phyloP scores from a whole-genome alignment of 78 protist genomes.

The Dictyostelium firmibasis region DNA sequence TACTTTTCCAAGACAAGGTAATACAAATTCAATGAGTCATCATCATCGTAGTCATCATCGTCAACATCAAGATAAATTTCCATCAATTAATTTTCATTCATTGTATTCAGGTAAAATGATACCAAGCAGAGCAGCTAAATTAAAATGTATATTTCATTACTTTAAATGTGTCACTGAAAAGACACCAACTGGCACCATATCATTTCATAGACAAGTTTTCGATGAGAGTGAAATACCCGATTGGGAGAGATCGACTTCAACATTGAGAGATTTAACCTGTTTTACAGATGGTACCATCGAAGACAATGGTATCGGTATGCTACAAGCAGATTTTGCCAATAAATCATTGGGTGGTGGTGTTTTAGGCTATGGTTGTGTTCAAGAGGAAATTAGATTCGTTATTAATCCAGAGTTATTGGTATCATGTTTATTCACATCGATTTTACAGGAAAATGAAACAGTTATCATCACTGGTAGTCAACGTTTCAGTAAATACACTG shows the following conservation, averaged over 20 bases:
- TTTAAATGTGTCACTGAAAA: slow-evolving; percentile 20
- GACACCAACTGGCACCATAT: slow-evolving; percentile 35
- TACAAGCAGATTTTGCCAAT: slow-evolving; percentile 91
- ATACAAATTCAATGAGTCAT: too few species aligned
- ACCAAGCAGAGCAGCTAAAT: slow-evolving; percentile 38
- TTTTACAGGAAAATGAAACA: slow-evolving; percentile 73
- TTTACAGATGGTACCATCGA: slow-evolving; percentile 70
- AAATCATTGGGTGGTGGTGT: slow-evolving; percentile 91
- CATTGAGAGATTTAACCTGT: slow-evolving; percentile 29
- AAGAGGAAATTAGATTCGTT: slow-evolving; percentile 89
- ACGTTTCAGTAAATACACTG: slow-evolving; percentile 73
- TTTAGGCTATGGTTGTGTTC: slow-evolving; percentile 88
- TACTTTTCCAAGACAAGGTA: slow-evolving; percentile 76
- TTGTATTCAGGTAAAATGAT: slow-evolving; percentile 37
- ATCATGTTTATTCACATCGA: slow-evolving; percentile 51
- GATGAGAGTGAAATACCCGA: slow-evolving; percentile 50
- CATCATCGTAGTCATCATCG: neutral
- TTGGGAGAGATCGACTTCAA: slow-evolving; percentile 48
- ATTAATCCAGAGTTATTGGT: slow-evolving; percentile 81
- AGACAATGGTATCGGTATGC: slow-evolving; percentile 43
- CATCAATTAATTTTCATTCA: slow-evolving; percentile 62
- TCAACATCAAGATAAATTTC: neutral
- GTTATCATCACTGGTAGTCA: slow-evolving; percentile 80
- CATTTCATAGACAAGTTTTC: slow-evolving; percentile 73
- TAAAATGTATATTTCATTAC: slow-evolving; percentile 75